Evolutionary conservation across 257 asterid genomes (phyloP).

Genomic region (Anisodus acutangulus): DNA sequence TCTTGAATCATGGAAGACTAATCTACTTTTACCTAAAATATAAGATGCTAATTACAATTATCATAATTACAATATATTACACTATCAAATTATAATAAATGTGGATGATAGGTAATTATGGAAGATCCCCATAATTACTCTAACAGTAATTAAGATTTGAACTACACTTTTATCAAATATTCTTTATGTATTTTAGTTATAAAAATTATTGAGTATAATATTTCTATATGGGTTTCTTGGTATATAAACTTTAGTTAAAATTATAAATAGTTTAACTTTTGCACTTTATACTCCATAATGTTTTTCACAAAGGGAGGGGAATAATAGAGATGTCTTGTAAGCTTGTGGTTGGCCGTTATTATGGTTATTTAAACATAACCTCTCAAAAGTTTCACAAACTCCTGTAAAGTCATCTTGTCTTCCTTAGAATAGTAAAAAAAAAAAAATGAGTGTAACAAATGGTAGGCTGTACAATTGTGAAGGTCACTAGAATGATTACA

Average conservation of each 20-base stretch:
- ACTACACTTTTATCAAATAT: no score
- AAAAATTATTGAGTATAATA: neutral
- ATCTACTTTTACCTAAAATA: no score
- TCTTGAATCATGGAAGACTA: no score
- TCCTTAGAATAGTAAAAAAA: neutral
- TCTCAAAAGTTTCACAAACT: conserved; percentile 28
- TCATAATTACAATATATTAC: no score
- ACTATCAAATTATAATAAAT: no score
- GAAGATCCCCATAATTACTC: no score
- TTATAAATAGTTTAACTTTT: neutral
- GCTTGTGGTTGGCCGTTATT: conserved; percentile 32
- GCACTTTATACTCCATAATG: conserved; percentile 21
- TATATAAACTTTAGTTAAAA: neutral
- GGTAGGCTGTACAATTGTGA: neutral
- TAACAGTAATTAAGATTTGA: no score
- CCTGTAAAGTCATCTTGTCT: conserved; percentile 28
- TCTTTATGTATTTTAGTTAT: neutral
- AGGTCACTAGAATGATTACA: neutral
- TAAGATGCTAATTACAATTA: no score
- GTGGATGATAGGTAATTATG: no score
- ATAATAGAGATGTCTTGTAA: neutral
- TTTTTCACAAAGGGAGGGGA: neutral
- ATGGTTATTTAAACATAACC: conserved; percentile 33
- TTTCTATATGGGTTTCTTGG: neutral
- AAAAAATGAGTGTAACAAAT: neutral